Evolutionary conservation across 139 green algal genomes (phyloP), one percentile per base, ranked within the genome.

Genomic region (Trebouxia sp.): DNA sequence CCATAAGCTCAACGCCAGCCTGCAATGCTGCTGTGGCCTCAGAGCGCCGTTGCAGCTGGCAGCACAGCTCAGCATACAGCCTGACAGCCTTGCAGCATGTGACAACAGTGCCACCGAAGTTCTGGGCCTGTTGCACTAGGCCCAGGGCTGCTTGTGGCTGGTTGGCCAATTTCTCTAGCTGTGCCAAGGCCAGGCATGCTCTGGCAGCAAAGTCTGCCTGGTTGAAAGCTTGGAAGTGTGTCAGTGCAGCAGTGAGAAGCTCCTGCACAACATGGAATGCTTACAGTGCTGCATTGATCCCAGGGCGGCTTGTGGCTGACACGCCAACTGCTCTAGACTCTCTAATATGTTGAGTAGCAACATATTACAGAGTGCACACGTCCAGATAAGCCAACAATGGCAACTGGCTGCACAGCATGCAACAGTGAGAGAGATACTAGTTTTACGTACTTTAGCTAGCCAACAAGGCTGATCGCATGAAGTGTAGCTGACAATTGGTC

Each of bases 141-240:
- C 30, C 28, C 45, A 79, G 20, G 26, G 72, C 72, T n/a, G 72
- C 72, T 10, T 58, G 26, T 42, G 72, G 72, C 41, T 58, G 41
- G n/a, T 79, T 79, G 9, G 45, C 72, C 72, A 79, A 9, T 22
- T 42, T 17, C 43, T 79, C 43, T 24, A 79, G 42, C 42, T 58
- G 43, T 56, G 43, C 72, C 12, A 79, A 45, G 3, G 45, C 30
- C 45, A 79, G 72, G 28, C 43, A 22, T 26, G 26, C 30, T 6
- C 47, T 7, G 30, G 72, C 72, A 3, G 20, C 17, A 4, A 45
- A n/a, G 39, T n/a, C 8, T 5, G 43, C 15, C 10, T 65, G 24
- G 10, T 26, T 26, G 3, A 58, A 39, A 10, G 72, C 43, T 20
- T 79, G 24, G n/a, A 20, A 43, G 43, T 79, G n/a, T n/a, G 43